These are phyloP conservation scores for Musa balbisiana DNA, from an alignment of 202 grass and related monocot genomes.

Conservation along the genomic window DNA sequence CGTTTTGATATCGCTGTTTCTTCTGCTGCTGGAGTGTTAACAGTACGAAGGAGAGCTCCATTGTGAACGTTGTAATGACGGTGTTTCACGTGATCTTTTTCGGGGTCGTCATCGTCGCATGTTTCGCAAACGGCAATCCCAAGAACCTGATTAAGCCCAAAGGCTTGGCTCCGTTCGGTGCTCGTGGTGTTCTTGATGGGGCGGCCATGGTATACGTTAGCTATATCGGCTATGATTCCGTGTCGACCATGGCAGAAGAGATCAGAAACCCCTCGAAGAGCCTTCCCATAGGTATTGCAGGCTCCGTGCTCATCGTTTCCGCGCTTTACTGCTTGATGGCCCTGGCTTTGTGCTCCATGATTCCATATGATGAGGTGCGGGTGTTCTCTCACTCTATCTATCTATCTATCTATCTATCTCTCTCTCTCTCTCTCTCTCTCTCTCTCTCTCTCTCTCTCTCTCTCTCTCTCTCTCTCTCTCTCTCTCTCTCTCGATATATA, in stretches of 20 bases:
- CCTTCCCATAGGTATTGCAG: conserved; percentile 59
- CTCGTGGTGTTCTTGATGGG: conserved; percentile 47
- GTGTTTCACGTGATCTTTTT: conserved; percentile 67
- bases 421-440: too few species aligned
- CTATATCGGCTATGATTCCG: conserved; percentile 77
- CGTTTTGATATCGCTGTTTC: neutral
- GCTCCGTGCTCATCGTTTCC: conserved; percentile 53
- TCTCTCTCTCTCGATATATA: neutral
- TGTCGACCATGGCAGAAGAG: conserved; percentile 76
- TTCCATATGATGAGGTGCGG: conserved; percentile 49
- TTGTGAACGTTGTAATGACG: conserved; percentile 62
- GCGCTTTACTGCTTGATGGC: conserved; percentile 68
- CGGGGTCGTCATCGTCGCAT: conserved; percentile 43
- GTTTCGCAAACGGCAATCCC: conserved; percentile 41
- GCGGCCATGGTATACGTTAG: conserved; percentile 65
- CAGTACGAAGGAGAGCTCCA: conserved; percentile 79
- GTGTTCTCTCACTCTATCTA: neutral
- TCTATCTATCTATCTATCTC: too few species aligned
- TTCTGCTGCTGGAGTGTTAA: neutral
- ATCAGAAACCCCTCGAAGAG: conserved; percentile 49
- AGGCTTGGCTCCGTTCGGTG: conserved; percentile 51
- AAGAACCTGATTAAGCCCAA: conserved; percentile 39
- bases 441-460: too few species aligned
- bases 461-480: too few species aligned
- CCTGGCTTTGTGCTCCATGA: conserved; percentile 49